These are phyloP conservation scores for Circinella umbellata DNA, from an alignment of 371 early-diverging fungal species.

Conservation along the genomic window DNA sequence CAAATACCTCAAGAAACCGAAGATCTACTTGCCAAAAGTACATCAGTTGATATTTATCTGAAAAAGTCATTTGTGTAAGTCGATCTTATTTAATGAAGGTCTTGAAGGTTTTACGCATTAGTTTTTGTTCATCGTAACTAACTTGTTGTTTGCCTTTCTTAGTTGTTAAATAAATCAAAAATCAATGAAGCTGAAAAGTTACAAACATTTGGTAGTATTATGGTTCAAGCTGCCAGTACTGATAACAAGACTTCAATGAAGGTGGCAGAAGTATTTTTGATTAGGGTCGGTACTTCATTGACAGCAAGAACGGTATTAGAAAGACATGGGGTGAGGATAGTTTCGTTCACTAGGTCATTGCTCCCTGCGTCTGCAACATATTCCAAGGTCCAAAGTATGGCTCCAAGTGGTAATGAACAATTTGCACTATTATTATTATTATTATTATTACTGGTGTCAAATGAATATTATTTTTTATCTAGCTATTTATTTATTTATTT, in stretches of 20 bases:
- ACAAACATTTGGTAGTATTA: not conserved
- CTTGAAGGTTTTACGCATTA: too few relatives aligned
- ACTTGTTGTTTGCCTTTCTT: too few relatives aligned
- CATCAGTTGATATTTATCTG: too few relatives aligned
- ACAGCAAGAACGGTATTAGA: not conserved
- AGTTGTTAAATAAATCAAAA: too few relatives aligned
- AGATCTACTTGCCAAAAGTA: too few relatives aligned
- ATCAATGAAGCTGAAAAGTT: not conserved
- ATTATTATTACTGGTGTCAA: too few relatives aligned
- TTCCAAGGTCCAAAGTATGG: not conserved
- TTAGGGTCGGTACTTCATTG: not conserved
- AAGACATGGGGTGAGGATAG: not conserved
- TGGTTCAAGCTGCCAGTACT: not conserved
- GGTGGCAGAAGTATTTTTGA: not conserved
- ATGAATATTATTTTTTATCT: too few relatives aligned
- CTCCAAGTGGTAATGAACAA: not conserved
- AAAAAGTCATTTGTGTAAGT: too few relatives aligned
- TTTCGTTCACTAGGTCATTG: not conserved
- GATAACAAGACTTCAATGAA: not conserved
- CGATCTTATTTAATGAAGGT: too few relatives aligned
- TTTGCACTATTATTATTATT: not conserved
- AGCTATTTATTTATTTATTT: not conserved
- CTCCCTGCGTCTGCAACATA: not conserved
- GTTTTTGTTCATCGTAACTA: too few relatives aligned
- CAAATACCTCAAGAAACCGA: too few relatives aligned